Evolutionary conservation across 768 basidiomycete genomes (phyloP).

Genomic region (Scleroderma citrinum): DNA sequence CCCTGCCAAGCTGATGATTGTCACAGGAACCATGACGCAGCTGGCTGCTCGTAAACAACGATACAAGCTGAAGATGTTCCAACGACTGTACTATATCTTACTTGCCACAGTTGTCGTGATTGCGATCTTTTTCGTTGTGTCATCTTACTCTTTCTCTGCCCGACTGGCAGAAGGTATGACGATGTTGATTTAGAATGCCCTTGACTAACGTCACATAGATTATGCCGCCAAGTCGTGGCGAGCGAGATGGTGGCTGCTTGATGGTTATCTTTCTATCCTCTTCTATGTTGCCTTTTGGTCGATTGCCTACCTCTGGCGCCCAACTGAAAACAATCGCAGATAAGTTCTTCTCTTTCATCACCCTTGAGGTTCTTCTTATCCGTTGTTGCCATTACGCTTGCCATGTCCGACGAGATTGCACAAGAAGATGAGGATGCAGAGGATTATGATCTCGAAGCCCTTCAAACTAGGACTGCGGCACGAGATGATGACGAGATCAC

Average conservation of each 20-base stretch:
- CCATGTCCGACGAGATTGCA: slow-evolving; percentile 95
- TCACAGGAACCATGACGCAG: slow-evolving; percentile 79
- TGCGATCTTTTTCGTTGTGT: slow-evolving; percentile 86
- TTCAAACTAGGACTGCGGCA: slow-evolving; percentile 48
- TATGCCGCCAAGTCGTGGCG: slow-evolving; percentile 90
- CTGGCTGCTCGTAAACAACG: slow-evolving; percentile 80
- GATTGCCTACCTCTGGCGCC: slow-evolving; percentile 91
- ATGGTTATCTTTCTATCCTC: slow-evolving; percentile 88
- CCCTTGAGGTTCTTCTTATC: slow-evolving; percentile 12
- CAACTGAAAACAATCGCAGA: slow-evolving; percentile 85
- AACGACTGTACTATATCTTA: slow-evolving; percentile 78
- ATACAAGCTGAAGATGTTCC: slow-evolving; percentile 87
- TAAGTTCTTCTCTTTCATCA: slow-evolving; percentile 35
- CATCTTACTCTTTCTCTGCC: slow-evolving; percentile 85
- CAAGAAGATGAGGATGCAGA: slow-evolving; percentile 93
- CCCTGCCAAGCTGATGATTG: not conserved
- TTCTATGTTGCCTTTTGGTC: slow-evolving; percentile 76
- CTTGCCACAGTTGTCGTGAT: slow-evolving; percentile 77
- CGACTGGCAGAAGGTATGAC: slow-evolving; percentile 79
- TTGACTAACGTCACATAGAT: slow-evolving; percentile 41
- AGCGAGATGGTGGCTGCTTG: slow-evolving; percentile 92
- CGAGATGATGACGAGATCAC: slow-evolving; percentile 64
- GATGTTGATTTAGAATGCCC: slow-evolving; percentile 5
- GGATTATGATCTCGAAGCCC: slow-evolving; percentile 80
- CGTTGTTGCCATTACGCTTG: slow-evolving; percentile 51